Evolutionary conservation across 345 rosid species (phyloP).

Genomic region (Brassica carinata): DNA sequence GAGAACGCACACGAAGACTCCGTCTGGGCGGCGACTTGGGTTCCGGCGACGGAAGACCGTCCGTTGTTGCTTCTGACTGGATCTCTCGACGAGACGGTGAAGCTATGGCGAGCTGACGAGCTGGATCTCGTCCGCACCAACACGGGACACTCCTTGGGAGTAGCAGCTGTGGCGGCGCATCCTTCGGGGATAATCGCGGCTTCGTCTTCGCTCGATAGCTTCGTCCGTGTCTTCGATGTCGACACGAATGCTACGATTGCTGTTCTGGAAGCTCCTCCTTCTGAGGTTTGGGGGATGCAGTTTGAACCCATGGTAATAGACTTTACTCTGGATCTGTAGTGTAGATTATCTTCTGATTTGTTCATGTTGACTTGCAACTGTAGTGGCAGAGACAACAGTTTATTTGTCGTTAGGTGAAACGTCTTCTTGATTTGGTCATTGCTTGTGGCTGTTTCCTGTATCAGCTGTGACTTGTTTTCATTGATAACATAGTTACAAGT

Average conservation of each 20-base stretch:
- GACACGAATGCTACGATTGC: slow-evolving; percentile 91
- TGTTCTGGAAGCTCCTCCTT: slow-evolving; percentile 90
- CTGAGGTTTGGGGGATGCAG: slow-evolving; percentile 98
- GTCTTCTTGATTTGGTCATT: too few species aligned
- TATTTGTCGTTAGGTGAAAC: too few species aligned
- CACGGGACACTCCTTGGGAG: slow-evolving; percentile 92
- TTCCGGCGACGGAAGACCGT: slow-evolving; percentile 68
- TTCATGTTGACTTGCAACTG: too few species aligned
- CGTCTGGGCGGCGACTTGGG: slow-evolving; percentile 90
- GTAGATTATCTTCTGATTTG: too few species aligned
- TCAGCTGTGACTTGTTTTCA: too few species aligned
- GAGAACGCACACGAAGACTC: slow-evolving; percentile 91
- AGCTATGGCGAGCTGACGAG: slow-evolving; percentile 83
- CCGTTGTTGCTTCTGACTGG: slow-evolving; percentile 80
- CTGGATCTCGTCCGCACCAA: slow-evolving; percentile 75
- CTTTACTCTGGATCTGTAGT: background rate
- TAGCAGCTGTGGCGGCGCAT: slow-evolving; percentile 94
- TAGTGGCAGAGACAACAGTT: too few species aligned
- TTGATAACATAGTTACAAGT: too few species aligned
- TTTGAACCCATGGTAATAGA: slow-evolving; percentile 80
- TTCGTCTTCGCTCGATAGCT: slow-evolving; percentile 90
- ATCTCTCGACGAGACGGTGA: slow-evolving; percentile 91
- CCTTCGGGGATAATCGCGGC: slow-evolving; percentile 97
- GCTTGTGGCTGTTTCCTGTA: too few species aligned
- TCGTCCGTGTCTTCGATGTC: slow-evolving; percentile 90